A percentile compares a stretch with the other conserved stretches of the same genome.
Evolutionary conservation across 371 early-diverging fungal genomes (phyloP).

Genomic region (Actinomucor elegans): DNA sequence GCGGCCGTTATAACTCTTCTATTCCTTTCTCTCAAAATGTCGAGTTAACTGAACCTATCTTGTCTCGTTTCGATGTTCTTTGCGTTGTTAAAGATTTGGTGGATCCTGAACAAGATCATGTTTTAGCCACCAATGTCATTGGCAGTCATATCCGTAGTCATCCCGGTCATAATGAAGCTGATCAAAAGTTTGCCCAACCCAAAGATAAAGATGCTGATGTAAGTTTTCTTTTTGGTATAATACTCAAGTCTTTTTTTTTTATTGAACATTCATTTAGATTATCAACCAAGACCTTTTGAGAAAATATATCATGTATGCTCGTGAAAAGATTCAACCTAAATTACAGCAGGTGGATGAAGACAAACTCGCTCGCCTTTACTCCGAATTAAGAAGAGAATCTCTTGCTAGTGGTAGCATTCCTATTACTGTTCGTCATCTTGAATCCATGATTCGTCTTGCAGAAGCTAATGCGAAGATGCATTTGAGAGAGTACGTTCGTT

Average conservation of each 20-base stretch:
- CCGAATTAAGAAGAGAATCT: constrained; percentile 95
- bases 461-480: constrained; percentile 99
- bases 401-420: constrained; percentile 91
- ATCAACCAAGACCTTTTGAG: constrained; percentile 87
- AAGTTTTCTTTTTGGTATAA: too few species aligned
- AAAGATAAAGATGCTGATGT: constrained; percentile 49
- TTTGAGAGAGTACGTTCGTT: constrained; percentile 89
- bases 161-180: constrained; percentile 58
- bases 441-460: constrained; percentile 96
- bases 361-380: constrained; percentile 85
- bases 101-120: constrained; percentile 87
- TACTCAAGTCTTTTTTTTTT: too few species aligned
- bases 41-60: constrained; percentile 98
- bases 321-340: constrained; percentile 84
- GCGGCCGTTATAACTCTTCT: constrained; percentile 96
- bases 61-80: constrained; percentile 99
- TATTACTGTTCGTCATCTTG: constrained; percentile 98
- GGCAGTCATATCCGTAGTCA: constrained; percentile 90
- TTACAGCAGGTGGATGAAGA: constrained; percentile 88
- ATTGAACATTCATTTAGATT: constrained; percentile 56
- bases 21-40: constrained; percentile 97
- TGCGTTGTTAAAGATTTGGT: constrained; percentile 97
- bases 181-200: constrained; percentile 35
- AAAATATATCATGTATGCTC: constrained; percentile 98
- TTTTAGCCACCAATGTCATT: constrained; percentile 95